phyloP scores from a whole-genome alignment of 140 eudicot species.

The Anethum foeniculum region DNA sequence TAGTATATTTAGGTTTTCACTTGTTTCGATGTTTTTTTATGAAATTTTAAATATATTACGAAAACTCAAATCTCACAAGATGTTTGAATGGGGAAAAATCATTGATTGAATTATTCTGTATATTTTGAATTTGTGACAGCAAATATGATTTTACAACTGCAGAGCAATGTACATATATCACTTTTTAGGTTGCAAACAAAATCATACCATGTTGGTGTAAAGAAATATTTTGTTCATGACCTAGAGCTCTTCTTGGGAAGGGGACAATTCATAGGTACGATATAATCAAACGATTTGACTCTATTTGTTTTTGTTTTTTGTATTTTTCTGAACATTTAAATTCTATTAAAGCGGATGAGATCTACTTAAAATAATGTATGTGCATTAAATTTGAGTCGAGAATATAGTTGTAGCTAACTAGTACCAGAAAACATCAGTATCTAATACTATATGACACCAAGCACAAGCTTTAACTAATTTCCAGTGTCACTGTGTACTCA shows the following conservation, averaged over 20 bases:
- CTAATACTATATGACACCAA: neutral
- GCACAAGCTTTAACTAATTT: neutral
- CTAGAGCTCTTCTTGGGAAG: neutral
- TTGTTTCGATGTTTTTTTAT: neutral
- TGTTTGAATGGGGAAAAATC: neutral
- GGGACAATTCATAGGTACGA: neutral
- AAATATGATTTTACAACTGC: constrained; percentile 2
- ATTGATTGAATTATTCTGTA: neutral
- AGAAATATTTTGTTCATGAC: neutral
- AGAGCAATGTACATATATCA: neutral
- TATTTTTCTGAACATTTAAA: neutral
- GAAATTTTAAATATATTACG: neutral
- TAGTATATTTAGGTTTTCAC: neutral
- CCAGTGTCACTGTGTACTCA: neutral
- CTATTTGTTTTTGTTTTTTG: neutral
- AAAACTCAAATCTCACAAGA: neutral
- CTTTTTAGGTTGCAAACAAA: neutral
- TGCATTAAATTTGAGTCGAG: constrained; percentile 9
- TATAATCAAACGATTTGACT: constrained; percentile 3
- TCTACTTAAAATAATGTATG: neutral
- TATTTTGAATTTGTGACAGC: neutral
- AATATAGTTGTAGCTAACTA: constrained; percentile 7
- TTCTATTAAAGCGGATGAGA: neutral
- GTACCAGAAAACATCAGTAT: neutral
- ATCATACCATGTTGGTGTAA: constrained; percentile 15